These are phyloP conservation scores for Mucor indicus DNA, from an alignment of 371 early-diverging fungal genomes.

Conservation along the genomic window DNA sequence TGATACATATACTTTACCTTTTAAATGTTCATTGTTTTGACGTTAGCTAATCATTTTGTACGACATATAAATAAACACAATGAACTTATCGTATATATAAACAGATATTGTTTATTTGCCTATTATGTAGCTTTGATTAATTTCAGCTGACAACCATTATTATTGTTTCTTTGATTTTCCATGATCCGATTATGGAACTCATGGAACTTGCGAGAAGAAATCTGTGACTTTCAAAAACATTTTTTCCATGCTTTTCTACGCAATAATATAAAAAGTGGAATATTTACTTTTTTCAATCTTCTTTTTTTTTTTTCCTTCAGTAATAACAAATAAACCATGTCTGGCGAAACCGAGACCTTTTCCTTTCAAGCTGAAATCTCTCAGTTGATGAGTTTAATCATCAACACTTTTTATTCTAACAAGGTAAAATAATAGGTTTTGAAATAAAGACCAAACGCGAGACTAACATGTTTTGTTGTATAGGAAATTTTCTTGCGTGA, in stretches of 20 bases:
- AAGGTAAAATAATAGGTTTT: constrained; percentile 27
- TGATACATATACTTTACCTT: no score
- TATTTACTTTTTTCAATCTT: constrained; percentile 5
- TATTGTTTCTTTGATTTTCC: background rate
- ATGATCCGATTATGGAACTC: background rate
- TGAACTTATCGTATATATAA: no score
- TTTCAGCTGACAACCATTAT: no score
- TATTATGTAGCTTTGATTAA: no score
- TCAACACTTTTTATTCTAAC: constrained; percentile 55
- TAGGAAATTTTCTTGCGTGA: constrained; percentile 86
- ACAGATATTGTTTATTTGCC: no score
- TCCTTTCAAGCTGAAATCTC: constrained; percentile 93
- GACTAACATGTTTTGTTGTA: background rate
- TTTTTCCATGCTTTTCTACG: no score
- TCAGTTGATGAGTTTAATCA: constrained; percentile 93
- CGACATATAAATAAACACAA: no score
- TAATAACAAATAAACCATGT: constrained; percentile 8
- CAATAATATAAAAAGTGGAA: background rate
- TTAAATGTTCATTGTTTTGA: no score
- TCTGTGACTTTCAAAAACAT: constrained; percentile 14
- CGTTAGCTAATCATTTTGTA: no score
- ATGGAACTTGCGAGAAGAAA: constrained; percentile 27
- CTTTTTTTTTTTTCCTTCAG: constrained; percentile 7
- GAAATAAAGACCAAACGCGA: background rate
- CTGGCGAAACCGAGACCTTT: constrained; percentile 62